Evolutionary conservation across 495 filamentous ascomycete genomes (phyloP), one percentile per base, ranked within the genome.

Genomic region (Hypomontagnella monticulosa): DNA sequence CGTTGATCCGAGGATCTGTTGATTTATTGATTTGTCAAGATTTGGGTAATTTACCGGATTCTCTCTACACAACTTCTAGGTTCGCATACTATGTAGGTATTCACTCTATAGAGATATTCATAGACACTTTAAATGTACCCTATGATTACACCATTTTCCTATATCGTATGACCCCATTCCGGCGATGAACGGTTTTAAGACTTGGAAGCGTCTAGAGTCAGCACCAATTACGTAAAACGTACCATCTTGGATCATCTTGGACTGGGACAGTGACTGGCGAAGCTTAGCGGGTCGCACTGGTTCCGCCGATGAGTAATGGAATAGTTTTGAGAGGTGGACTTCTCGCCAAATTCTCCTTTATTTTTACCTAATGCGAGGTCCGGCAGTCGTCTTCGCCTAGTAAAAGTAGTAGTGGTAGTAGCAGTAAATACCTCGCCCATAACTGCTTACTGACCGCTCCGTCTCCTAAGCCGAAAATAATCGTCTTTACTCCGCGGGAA

Each of bases 211-310:
- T 53, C 64, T 38, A 62, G 64, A 62, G 58, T 44, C 37, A 20
- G 30, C 27, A 4, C 37, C 30, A 51, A 57, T 67, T 67, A 61
- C 63, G 57, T 61, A 67, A 61, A 61, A 4, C 37, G 27, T n/a
- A 30, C 23, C 12, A 41, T 30, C 6, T 12, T 7, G 16, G 27
- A 3, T 6, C 23, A 27, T 27, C 23, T 27, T 27, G 23, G 23
- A 27, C 23, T 3, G 6, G 23, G 3, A 27, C 23, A 27, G 23
- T 27, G 2, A 36, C 16, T 48, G 34, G 42, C 14, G 20, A 5
- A 41, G 15, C 30, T 44, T 52, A 15, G 44, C 36, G 53, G 38
- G 44, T 32, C 43, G 37, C 38, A 27, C 2, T 37, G 56, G 8
- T 18, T 27, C 8, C 16, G 34, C 32, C 9, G 57, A 54, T 67